phyloP scores from a whole-genome alignment of 2,329 filamentous ascomycete species.

The Colletotrichum truncatum region DNA sequence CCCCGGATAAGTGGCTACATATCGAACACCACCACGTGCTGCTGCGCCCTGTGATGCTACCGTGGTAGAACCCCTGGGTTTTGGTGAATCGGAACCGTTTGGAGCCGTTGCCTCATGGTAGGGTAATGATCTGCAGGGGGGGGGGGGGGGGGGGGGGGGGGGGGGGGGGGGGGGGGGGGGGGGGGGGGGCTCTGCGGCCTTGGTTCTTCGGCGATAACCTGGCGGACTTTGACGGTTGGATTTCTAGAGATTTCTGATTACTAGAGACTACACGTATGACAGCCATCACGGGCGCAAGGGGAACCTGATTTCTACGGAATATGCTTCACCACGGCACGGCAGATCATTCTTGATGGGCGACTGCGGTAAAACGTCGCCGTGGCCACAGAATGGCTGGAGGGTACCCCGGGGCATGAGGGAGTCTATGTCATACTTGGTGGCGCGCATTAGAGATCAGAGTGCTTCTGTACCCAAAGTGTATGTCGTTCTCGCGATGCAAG shows the following conservation, averaged over 20 bases:
- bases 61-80: neutral
- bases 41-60: conserved; percentile 3
- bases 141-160: too few species aligned
- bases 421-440: neutral
- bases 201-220: neutral
- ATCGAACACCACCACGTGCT: conserved; percentile 12
- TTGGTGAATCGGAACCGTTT: neutral
- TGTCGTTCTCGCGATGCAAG: neutral
- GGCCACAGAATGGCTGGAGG: neutral
- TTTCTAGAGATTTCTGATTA: neutral
- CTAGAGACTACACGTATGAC: neutral
- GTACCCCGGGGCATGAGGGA: neutral
- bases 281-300: too few species aligned
- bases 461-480: neutral
- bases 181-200: conserved; percentile 3
- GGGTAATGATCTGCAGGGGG: conserved; percentile 19
- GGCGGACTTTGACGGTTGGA: neutral
- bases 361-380: too few species aligned
- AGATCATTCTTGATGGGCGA: neutral
- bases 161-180: too few species aligned
- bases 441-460: neutral
- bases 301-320: neutral
- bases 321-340: neutral
- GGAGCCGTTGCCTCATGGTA: conserved; percentile 4
- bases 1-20: neutral